Base-by-base conservation (phyloP, 257 asterid species). In the Petunia axillaris region DNA sequence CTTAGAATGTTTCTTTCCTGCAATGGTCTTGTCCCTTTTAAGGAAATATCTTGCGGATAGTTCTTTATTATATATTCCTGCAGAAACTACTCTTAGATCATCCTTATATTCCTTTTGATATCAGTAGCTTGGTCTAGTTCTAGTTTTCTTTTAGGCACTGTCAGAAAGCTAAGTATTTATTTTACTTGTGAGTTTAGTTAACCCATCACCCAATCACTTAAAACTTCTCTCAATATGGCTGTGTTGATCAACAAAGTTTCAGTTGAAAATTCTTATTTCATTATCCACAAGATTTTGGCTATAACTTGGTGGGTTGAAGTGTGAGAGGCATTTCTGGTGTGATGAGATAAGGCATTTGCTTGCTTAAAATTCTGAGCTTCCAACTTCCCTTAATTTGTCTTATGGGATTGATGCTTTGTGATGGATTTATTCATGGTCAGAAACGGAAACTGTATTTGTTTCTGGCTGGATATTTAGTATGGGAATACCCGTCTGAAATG, bases 61-160 rank as follows among this genome's bases (percentile, higher is more conserved):
- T 70, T 25, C 25, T 46, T 10, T 41, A 16, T 70, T 5, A 25
- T 46, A 70, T 9, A 25, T 44, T 16, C 58, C 71, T 38, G 71
- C 10, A 3, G 14, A 43, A 63, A 37, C 70, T 37, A 64, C 46
- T 64, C 50, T 39, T 64, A 64, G 50, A 64, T 64, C 50, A 38
- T 64, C 48, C 70, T 37, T 64, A 64, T 60, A 60, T 62, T 64
- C 71, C 60, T 48, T 25, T 35, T 71, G 77, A 71, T 25, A 25
- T 4, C 48, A 48, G 13, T 9, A 48, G 77, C 14, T 59, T 59
- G 64, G 25, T 59, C 64, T 6, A 16, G 64, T 58, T 16, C 38
- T 25, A n/a, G 9, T 59, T 59, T 59, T 59, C 64, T 59, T 59
- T 15, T n/a, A 16, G 39, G 64, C 64, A 59, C 10, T 59, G 38